These are phyloP conservation scores for Cryomyces minteri DNA, from an alignment of 495 filamentous ascomycete genomes.

Conservation along the genomic window DNA sequence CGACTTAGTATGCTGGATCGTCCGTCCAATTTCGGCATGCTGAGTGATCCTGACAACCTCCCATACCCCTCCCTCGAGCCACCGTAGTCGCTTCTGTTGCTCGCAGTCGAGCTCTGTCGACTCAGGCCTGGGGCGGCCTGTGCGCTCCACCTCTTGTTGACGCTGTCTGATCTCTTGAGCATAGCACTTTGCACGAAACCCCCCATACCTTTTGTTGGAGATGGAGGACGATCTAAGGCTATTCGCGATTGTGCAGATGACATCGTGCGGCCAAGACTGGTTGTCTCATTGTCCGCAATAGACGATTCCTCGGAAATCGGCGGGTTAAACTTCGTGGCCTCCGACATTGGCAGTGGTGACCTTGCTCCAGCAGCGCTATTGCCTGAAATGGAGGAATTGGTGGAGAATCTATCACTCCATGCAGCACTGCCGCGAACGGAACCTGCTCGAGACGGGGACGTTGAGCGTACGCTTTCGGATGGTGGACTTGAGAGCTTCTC, in stretches of 20 bases:
- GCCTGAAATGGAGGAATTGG: conserved; percentile 12
- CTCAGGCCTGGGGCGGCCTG: conserved; percentile 34
- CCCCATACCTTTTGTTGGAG: conserved; percentile 88
- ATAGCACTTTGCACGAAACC: conserved; percentile 97
- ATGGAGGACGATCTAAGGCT: conserved; percentile 40
- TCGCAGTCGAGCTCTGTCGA: conserved; percentile 38
- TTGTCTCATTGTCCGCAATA: conserved; percentile 12
- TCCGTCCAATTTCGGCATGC: conserved; percentile 14
- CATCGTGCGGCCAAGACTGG: conserved; percentile 23
- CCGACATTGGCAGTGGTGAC: conserved; percentile 28
- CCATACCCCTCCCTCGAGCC: too few relatives aligned
- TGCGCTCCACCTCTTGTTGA: conserved; percentile 85
- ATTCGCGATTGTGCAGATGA: conserved; percentile 60
- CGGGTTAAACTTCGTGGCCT: conserved; percentile 43
- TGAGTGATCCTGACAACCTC: conserved; percentile 10
- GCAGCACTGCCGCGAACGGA: conserved; percentile 34
- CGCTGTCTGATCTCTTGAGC: conserved; percentile 91
- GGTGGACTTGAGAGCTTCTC: conserved; percentile 23
- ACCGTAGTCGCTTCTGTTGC: conserved; percentile 35
- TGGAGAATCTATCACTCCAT: conserved; percentile 30
- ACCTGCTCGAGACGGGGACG: conserved; percentile 29
- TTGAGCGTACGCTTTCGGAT: conserved; percentile 23
- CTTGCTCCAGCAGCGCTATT: conserved; percentile 9
- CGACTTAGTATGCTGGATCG: conserved; percentile 24
- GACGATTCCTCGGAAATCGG: conserved; percentile 25